phyloP scores from a whole-genome alignment of 2,329 filamentous ascomycete species.

The Colletotrichum liriopes region DNA sequence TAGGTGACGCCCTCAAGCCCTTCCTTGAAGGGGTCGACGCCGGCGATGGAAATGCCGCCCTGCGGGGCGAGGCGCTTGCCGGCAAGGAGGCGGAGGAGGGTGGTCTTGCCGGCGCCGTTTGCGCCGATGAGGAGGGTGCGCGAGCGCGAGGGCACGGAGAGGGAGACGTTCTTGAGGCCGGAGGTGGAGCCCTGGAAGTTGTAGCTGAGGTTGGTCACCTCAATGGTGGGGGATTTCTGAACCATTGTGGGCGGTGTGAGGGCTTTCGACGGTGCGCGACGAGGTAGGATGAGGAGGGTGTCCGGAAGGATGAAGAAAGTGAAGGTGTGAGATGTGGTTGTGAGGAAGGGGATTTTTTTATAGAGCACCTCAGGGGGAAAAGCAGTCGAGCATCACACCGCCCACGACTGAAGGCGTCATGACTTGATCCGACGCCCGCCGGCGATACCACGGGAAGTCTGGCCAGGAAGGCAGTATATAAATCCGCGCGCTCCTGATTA shows the following conservation, averaged over 20 bases:
- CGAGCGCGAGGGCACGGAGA: conserved; percentile 85
- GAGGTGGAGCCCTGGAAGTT: conserved; percentile 87
- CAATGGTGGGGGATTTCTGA: conserved; percentile 72
- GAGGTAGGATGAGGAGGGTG: background rate
- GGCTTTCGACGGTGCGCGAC: conserved; percentile 1
- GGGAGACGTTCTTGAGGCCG: conserved; percentile 81
- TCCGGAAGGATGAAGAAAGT: background rate
- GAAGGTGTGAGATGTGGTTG: background rate
- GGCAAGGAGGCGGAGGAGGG: conserved; percentile 91
- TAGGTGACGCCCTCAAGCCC: conserved; percentile 96
- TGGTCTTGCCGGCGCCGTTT: conserved; percentile 98
- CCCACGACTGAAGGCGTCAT: conserved; percentile 39
- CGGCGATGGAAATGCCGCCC: conserved; percentile 81
- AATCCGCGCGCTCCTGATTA: conserved; percentile 5
- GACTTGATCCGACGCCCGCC: conserved; percentile 12
- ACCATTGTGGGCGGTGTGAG: conserved; percentile 25
- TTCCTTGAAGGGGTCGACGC: conserved; percentile 92
- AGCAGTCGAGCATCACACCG: conserved; percentile 33
- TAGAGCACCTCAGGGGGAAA: background rate
- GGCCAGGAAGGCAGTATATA: background rate
- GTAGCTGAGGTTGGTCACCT: conserved; percentile 85
- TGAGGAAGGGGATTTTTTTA: background rate
- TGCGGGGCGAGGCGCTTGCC: conserved; percentile 93
- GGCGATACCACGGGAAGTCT: conserved; percentile 17
- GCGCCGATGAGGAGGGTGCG: conserved; percentile 94